These are phyloP conservation scores for Phytopythium vexans DNA, from an alignment of 352 stramenopile species.

Conservation along the genomic window DNA sequence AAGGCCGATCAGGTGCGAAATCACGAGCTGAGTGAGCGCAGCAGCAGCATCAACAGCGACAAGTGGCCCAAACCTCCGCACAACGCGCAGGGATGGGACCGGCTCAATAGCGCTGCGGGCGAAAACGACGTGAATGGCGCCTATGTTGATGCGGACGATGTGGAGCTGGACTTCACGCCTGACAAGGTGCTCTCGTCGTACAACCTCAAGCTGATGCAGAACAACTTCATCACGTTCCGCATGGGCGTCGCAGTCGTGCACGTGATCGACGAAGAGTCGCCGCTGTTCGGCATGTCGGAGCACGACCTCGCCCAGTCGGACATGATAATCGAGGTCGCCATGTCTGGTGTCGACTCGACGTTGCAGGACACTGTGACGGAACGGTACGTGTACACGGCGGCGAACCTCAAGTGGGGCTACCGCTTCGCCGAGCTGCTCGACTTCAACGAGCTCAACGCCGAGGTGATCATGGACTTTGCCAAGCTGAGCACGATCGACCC, in stretches of 20 bases:
- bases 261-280: slow-evolving; percentile 68
- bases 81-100: neutral
- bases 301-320: slow-evolving; percentile 54
- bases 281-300: slow-evolving; percentile 59
- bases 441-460: slow-evolving; percentile 59
- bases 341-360: slow-evolving; percentile 82
- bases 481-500: slow-evolving; percentile 64
- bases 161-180: slow-evolving; percentile 12
- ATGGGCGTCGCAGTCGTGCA: slow-evolving; percentile 81
- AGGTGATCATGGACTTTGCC: slow-evolving; percentile 80
- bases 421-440: slow-evolving; percentile 71
- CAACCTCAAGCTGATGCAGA: slow-evolving; percentile 74
- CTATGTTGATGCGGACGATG: neutral
- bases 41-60: neutral
- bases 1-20: slow-evolving; percentile 32
- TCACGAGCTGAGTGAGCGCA: slow-evolving; percentile 15
- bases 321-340: slow-evolving; percentile 74
- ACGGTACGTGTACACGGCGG: slow-evolving; percentile 69
- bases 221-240: slow-evolving; percentile 86
- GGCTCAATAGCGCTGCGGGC: neutral
- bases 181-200: slow-evolving; percentile 65
- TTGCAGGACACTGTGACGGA: slow-evolving; percentile 80
- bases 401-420: slow-evolving; percentile 65
- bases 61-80: neutral
- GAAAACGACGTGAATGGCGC: no score